Conservation (phyloP, 2,329 filamentous ascomycete genomes). For the Coniochaeta pulveracea region DNA sequence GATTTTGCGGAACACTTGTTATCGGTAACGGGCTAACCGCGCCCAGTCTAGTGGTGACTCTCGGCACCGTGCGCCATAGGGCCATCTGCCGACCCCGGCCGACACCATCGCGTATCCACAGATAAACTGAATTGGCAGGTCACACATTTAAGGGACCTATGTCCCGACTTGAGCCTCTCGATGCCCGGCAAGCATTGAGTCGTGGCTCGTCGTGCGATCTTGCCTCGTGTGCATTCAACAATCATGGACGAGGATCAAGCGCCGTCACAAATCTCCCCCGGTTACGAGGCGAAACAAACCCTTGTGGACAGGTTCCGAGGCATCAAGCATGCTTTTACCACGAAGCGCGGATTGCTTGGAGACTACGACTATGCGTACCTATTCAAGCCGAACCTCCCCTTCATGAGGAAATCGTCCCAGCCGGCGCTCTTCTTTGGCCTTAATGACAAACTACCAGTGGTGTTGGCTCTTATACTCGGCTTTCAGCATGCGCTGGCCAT, state of each 20-base stretch:
- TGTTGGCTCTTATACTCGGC: conserved; percentile 63
- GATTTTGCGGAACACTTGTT: too few relatives aligned
- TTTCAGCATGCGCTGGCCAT: conserved; percentile 73
- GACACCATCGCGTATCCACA: too few relatives aligned
- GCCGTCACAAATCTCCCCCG: conserved; percentile 36
- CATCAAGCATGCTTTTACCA: conserved; percentile 33
- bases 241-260: conserved; percentile 46
- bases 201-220: too few relatives aligned
- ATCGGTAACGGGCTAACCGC: too few relatives aligned
- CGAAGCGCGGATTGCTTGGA: conserved; percentile 65
- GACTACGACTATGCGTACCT: conserved; percentile 86
- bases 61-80: too few relatives aligned
- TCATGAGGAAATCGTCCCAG: conserved; percentile 51
- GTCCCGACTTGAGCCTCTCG: too few relatives aligned
- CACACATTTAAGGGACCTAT: too few relatives aligned
- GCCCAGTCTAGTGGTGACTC: too few relatives aligned
- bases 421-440: conserved; percentile 78
- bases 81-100: too few relatives aligned
- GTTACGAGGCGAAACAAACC: conserved; percentile 19
- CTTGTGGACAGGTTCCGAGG: conserved; percentile 18
- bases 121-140: too few relatives aligned
- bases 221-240: too few relatives aligned
- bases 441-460: conserved; percentile 64
- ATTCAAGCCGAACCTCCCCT: conserved; percentile 73
- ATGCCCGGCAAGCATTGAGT: too few relatives aligned